These are phyloP conservation scores for Ganoderma lucidum DNA, from an alignment of 1,284 basidiomycete genomes.

Conservation along the genomic window DNA sequence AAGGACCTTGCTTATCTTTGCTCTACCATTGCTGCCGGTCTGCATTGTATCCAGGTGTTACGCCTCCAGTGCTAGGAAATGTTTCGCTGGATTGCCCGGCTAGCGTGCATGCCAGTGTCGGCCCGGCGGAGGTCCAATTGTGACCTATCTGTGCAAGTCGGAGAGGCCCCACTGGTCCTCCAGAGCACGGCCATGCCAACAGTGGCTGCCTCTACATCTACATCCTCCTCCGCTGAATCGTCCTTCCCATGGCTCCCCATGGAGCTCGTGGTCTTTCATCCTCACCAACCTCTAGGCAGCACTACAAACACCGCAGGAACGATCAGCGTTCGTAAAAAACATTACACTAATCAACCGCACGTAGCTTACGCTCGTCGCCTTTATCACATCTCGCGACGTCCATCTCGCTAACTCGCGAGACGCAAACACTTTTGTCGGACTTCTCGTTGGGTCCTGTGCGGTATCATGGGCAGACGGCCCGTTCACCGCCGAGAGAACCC, in stretches of 20 bases:
- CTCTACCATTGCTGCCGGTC: no score
- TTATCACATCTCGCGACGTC: slow-evolving; percentile 42
- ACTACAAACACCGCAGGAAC: slow-evolving; percentile 40
- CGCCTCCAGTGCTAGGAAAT: no score
- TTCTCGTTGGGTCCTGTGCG: no score
- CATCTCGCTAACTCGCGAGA: slow-evolving; percentile 3
- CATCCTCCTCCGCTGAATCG: slow-evolving; percentile 7
- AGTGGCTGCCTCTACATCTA: background rate
- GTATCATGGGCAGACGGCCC: no score
- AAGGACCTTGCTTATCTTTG: no score
- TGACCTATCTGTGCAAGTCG: no score
- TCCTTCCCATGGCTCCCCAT: slow-evolving; percentile 38
- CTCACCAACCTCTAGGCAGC: slow-evolving; percentile 44
- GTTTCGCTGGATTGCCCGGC: no score
- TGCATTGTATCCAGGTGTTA: no score
- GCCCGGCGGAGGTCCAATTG: no score
- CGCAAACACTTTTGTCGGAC: no score
- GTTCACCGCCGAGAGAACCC: slow-evolving; percentile 21
- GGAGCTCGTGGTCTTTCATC: slow-evolving; percentile 47
- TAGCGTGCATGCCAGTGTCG: no score
- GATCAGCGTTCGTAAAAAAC: slow-evolving; percentile 42
- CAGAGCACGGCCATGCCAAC: background rate
- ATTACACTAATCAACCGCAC: slow-evolving; percentile 42
- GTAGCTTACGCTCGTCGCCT: slow-evolving; percentile 41
- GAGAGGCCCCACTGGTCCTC: background rate